Percentiles rank a stretch among this genome's conserved stretches.
These are phyloP conservation scores for Cokeromyces recurvatus DNA, from an alignment of 371 early-diverging fungal genomes.

Conservation along the genomic window DNA sequence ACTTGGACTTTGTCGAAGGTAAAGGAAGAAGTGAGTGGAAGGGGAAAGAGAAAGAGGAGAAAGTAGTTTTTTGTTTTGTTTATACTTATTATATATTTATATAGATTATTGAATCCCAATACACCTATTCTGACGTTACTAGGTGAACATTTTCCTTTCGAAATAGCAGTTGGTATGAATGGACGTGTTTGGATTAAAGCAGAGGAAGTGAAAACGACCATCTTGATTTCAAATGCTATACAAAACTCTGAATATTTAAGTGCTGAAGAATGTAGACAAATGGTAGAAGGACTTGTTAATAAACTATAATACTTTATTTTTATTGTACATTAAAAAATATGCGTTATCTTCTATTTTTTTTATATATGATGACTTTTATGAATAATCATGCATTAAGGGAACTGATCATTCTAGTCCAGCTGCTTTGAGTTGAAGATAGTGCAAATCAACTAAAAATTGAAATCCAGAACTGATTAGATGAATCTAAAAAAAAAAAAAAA, in stretches of 20 bases:
- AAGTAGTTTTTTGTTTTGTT: neutral
- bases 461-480: too few species aligned
- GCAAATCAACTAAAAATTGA: too few species aligned
- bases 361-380: too few species aligned
- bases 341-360: too few species aligned
- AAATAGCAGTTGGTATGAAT: constrained; percentile 89
- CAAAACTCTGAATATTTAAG: constrained; percentile 70
- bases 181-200: constrained; percentile 91
- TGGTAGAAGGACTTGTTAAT: constrained; percentile 51
- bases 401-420: too few species aligned
- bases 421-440: too few species aligned
- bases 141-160: constrained; percentile 76
- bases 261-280: constrained; percentile 52
- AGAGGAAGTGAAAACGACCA: constrained; percentile 50
- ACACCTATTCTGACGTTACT: constrained; percentile 64
- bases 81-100: neutral
- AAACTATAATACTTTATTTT: constrained; percentile 4
- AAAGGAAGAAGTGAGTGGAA: neutral
- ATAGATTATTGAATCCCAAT: constrained; percentile 67
- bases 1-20: constrained; percentile 72
- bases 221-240: constrained; percentile 70
- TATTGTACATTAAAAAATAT: too few species aligned
- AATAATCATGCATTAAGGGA: too few species aligned
- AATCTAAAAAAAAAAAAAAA: too few species aligned
- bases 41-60: neutral